phyloP scores from a whole-genome alignment of 345 rosid genomes.

The Acer campestre region DNA sequence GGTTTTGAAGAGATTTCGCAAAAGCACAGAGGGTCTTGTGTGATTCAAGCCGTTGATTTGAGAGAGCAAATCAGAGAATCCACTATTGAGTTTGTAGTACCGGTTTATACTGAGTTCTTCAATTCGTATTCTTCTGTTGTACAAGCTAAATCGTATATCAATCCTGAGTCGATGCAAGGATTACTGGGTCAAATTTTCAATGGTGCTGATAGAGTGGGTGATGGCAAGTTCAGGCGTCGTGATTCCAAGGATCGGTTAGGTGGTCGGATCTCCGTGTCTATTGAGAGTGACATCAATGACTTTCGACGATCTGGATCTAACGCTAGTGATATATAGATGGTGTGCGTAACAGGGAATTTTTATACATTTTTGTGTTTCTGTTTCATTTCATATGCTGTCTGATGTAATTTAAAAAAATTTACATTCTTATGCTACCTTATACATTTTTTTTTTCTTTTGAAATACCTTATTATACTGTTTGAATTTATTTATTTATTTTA shows the following conservation, averaged over 20 bases:
- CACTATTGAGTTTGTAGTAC: slow-evolving; percentile 45
- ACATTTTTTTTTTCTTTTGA: too few relatives aligned
- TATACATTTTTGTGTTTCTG: neutral
- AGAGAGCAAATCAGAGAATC: slow-evolving; percentile 57
- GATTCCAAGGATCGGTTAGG: slow-evolving; percentile 30
- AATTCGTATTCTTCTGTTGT: slow-evolving; percentile 20
- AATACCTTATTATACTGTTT: too few relatives aligned
- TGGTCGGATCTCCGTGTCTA: slow-evolving; percentile 16
- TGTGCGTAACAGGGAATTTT: neutral
- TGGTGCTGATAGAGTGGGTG: slow-evolving; percentile 25
- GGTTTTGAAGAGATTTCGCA: slow-evolving; percentile 45
- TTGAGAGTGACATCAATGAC: slow-evolving; percentile 29
- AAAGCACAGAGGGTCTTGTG: slow-evolving; percentile 35
- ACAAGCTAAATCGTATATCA: slow-evolving; percentile 25
- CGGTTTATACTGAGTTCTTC: slow-evolving; percentile 44
- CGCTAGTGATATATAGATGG: slow-evolving; percentile 11
- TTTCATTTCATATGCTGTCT: neutral
- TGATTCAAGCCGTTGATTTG: slow-evolving; percentile 51
- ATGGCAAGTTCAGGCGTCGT: slow-evolving; percentile 35
- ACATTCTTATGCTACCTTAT: too few relatives aligned
- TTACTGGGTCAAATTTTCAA: slow-evolving; percentile 35
- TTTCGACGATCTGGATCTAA: slow-evolving; percentile 35
- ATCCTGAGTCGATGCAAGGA: slow-evolving; percentile 35
- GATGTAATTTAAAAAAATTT: too few relatives aligned
- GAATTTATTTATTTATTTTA: too few relatives aligned